Evolutionary conservation across 1,139 yeast genomes (phyloP).

Genomic region (Debaryomyces sp.): DNA sequence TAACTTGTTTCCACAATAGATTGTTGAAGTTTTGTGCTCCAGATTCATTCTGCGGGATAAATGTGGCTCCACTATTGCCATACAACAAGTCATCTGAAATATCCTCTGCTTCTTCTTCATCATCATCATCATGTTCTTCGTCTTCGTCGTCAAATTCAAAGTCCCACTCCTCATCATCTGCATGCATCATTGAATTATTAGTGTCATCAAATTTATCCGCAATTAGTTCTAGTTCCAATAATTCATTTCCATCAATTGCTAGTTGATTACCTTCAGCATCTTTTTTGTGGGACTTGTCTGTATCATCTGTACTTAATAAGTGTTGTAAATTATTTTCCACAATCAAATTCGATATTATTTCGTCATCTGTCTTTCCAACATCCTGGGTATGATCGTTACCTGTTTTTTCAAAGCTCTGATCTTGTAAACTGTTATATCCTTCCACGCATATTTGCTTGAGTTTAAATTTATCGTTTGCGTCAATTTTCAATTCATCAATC

Average conservation of each 20-base stretch:
- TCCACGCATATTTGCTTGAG: conserved; percentile 33
- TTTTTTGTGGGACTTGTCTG: background rate
- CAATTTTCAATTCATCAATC: conserved; percentile 42
- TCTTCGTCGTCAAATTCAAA: conserved; percentile 33
- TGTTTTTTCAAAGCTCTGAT: background rate
- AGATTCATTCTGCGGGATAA: conserved; percentile 12
- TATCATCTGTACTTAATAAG: conserved; percentile 1
- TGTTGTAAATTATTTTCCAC: conserved; percentile 18
- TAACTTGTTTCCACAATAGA: conserved; percentile 35
- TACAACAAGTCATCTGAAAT: conserved; percentile 29
- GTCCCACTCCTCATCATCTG: conserved; percentile 45
- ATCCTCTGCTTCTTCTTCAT: conserved; percentile 29
- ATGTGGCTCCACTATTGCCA: conserved; percentile 19
- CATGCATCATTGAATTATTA: conserved; percentile 30
- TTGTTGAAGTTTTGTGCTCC: conserved; percentile 15
- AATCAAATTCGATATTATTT: conserved; percentile 16
- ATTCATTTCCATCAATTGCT: conserved; percentile 26
- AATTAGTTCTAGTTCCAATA: conserved; percentile 44
- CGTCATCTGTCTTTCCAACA: background rate
- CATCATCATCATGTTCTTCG: conserved; percentile 24
- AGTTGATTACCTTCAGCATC: conserved; percentile 8
- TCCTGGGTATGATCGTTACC: background rate
- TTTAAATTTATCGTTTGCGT: conserved; percentile 53
- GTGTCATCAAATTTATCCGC: conserved; percentile 55
- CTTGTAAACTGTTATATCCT: conserved; percentile 14